Evolutionary conservation across 306 rosid species (phyloP).

Genomic region (Begonia fuchsioides): DNA sequence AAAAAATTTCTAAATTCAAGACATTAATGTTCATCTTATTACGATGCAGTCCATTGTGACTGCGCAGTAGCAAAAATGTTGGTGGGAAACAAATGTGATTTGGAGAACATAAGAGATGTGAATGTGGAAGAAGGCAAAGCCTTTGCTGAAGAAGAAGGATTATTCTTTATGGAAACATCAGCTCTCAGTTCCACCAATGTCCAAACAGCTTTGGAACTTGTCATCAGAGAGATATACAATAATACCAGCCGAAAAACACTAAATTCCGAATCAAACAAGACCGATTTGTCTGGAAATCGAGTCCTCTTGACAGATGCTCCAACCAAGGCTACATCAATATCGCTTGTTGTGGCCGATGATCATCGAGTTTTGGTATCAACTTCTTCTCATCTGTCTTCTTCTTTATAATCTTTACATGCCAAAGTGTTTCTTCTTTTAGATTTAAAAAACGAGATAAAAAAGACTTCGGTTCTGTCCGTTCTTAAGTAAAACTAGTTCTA

Average conservation of each 20-base stretch:
- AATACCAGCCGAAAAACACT: slow-evolving; percentile 66
- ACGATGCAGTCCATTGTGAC: slow-evolving; percentile 69
- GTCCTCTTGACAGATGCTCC: slow-evolving; percentile 54
- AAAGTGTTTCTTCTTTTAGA: no score
- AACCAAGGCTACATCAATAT: slow-evolving; percentile 24
- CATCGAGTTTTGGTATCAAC: not conserved
- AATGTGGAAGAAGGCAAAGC: slow-evolving; percentile 59
- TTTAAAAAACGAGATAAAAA: no score
- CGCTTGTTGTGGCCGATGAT: slow-evolving; percentile 62
- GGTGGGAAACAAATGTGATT: slow-evolving; percentile 88
- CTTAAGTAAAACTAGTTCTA: no score
- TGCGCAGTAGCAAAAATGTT: slow-evolving; percentile 59
- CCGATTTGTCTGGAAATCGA: slow-evolving; percentile 70
- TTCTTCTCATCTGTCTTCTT: no score
- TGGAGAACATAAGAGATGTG: slow-evolving; percentile 81
- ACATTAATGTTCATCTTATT: not conserved
- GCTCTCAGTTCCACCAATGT: slow-evolving; percentile 88
- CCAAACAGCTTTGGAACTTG: slow-evolving; percentile 64
- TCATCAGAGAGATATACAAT: slow-evolving; percentile 65
- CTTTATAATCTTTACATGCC: no score
- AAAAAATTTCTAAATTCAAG: not conserved
- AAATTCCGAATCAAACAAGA: slow-evolving; percentile 67
- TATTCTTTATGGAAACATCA: slow-evolving; percentile 94
- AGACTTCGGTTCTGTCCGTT: no score
- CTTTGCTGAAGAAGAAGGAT: slow-evolving; percentile 70